phyloP scores from a whole-genome alignment of 495 filamentous ascomycete species.

The Acidiella bohemica region DNA sequence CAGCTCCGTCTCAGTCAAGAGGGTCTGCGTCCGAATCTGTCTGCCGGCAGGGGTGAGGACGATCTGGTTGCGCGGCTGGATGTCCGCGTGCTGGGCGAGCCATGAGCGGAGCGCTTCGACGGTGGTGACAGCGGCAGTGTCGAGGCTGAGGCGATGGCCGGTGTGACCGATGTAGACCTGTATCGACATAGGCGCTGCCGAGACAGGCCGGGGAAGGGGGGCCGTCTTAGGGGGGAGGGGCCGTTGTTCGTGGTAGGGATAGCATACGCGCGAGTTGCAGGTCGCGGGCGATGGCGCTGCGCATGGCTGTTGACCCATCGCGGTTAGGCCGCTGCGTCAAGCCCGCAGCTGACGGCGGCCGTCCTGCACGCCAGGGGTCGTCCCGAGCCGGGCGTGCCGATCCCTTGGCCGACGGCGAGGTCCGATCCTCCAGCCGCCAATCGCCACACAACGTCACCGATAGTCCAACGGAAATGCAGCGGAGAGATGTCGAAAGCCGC shows the following conservation, averaged over 20 bases:
- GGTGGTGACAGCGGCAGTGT: constrained; percentile 47
- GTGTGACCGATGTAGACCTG: constrained; percentile 80
- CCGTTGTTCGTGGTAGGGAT: not conserved
- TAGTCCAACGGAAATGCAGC: too few species aligned
- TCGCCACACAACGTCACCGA: too few species aligned
- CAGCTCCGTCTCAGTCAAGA: constrained; percentile 71
- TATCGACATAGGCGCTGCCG: constrained; percentile 47
- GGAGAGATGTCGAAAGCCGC: too few species aligned
- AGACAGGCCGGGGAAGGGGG: not conserved
- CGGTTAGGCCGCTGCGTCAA: too few species aligned
- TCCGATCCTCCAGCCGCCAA: too few species aligned
- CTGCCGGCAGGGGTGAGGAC: constrained; percentile 71
- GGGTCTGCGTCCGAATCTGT: constrained; percentile 59
- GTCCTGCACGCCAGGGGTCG: too few species aligned
- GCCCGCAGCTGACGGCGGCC: too few species aligned
- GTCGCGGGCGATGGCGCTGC: not conserved
- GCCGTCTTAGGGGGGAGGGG: not conserved
- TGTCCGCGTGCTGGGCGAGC: constrained; percentile 50
- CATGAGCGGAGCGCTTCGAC: constrained; percentile 58
- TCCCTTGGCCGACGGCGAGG: too few species aligned
- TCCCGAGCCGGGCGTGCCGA: too few species aligned
- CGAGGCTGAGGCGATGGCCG: constrained; percentile 64
- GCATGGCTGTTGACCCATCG: constrained; percentile 1
- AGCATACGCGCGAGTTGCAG: not conserved
- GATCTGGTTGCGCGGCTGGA: constrained; percentile 60